phyloP scores from a whole-genome alignment of 495 filamentous ascomycete genomes.

The Talaromyces borbonicus region DNA sequence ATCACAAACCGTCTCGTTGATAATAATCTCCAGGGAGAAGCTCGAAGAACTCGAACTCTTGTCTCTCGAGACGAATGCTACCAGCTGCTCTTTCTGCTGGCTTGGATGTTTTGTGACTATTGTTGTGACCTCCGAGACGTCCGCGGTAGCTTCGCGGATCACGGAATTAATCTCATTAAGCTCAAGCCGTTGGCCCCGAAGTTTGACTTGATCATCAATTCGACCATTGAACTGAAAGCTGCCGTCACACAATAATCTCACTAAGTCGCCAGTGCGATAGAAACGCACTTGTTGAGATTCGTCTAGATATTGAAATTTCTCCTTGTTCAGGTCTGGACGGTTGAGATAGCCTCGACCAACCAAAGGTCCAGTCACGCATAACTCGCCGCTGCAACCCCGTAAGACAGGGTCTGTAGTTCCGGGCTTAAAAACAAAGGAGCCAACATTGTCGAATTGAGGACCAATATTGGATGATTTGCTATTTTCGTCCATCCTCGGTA shows the following conservation, averaged over 20 bases:
- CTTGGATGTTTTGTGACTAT: constrained; percentile 53
- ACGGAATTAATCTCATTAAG: constrained; percentile 23
- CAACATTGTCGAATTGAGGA: constrained; percentile 18
- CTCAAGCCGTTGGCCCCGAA: constrained; percentile 23
- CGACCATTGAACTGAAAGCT: constrained; percentile 30
- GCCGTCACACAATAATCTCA: constrained; percentile 26
- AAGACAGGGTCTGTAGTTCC: constrained; percentile 12
- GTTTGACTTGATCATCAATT: constrained; percentile 23
- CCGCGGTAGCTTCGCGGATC: constrained; percentile 9
- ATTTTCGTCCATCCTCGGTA: constrained; percentile 12
- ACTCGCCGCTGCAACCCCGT: constrained; percentile 26
- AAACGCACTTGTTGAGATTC: constrained; percentile 10
- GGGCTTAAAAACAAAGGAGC: constrained; percentile 17
- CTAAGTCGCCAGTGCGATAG: constrained; percentile 43
- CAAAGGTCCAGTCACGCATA: constrained; percentile 28
- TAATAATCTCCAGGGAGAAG: background rate
- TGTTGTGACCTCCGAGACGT: constrained; percentile 50
- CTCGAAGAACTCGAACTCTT: constrained; percentile 14
- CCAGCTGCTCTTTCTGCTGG: constrained; percentile 56
- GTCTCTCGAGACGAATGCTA: constrained; percentile 51
- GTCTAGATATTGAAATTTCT: constrained; percentile 21
- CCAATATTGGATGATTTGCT: constrained; percentile 24
- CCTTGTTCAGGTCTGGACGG: constrained; percentile 25
- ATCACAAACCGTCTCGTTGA: constrained; percentile 8
- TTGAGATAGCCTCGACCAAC: constrained; percentile 32